Evolutionary conservation across 331 rosid species (phyloP), one percentile per base, ranked within the genome.

Genomic region (Rosa hybrid): DNA sequence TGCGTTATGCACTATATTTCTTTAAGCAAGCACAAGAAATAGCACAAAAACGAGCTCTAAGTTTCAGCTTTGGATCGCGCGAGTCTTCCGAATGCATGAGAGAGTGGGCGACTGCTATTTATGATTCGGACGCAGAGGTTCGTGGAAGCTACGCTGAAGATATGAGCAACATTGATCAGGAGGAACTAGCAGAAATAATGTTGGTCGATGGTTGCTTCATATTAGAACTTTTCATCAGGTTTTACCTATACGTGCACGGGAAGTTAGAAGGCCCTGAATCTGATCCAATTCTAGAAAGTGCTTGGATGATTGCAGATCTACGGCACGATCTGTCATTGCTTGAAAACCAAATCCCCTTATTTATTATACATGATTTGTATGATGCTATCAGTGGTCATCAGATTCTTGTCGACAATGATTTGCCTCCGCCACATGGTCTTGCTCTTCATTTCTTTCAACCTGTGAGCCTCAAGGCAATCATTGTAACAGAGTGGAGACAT

Each of bases 121-220:
- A 74, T 74, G 38, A 39, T 54, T 51, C 62, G 14, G 67, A 74
- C 4, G n/a, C 45, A 5, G 3, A 12, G 7, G 77, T 74, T 54
- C 68, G 77, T 16, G 65, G 30, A 53, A 34, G 67, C 50, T 74
- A 54, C 0, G 77, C 68, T 6, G 77, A 74, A 51, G 59, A 38
- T 3, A 51, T 73, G 10, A 39, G 42, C 42, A 9, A 53, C 17
- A 16, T 18, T 23, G 25, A 51, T 27, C 69, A 27, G 49, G 42
- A 73, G 59, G 77, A 51, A 12, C 64, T 53, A 18, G 65, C 77
- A 10, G 53, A 20, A 53, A 30, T 73, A 27, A 73, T 73, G 77
- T 73, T 73, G 44, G 65, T 73, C 2, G 77, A 73, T 13, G 77
- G 77, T 53, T 73, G 65, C 65, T 73, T 73, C 65, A 8, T 73